phyloP scores from a whole-genome alignment of 2,329 filamentous ascomycete species.

The Tolypocladium tundrense region DNA sequence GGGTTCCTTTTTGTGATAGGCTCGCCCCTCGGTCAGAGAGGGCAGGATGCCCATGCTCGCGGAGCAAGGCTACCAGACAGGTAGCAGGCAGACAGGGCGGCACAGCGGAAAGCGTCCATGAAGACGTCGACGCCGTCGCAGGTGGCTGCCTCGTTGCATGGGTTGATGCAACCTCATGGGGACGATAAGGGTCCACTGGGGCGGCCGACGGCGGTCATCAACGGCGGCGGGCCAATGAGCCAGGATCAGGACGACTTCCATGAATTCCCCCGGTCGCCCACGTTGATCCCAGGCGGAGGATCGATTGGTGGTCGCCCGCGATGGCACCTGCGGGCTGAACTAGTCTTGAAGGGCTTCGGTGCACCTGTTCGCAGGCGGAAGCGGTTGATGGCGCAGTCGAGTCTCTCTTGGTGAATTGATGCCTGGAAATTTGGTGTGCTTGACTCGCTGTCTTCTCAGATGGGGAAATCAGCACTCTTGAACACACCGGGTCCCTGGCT shows the following conservation, averaged over 20 bases:
- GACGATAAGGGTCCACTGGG: neutral
- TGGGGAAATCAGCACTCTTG: neutral
- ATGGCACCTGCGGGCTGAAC: neutral
- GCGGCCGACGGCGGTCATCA: neutral
- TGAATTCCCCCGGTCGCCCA: neutral
- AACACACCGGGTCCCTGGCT: too few species aligned
- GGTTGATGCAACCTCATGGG: neutral
- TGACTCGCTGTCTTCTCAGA: too few species aligned
- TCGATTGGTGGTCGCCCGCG: slow-evolving; percentile 1
- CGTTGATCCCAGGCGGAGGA: slow-evolving; percentile 1
- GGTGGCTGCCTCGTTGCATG: neutral
- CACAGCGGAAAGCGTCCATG: neutral
- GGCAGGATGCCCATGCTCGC: neutral
- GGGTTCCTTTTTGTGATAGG: neutral
- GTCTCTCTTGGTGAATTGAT: neutral
- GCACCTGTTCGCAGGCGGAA: neutral
- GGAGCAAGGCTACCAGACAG: neutral
- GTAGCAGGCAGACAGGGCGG: neutral
- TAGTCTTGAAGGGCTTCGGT: neutral
- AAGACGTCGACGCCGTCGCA: neutral
- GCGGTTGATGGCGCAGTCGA: neutral
- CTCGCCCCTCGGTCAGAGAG: neutral
- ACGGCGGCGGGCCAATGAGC: neutral
- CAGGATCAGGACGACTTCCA: neutral
- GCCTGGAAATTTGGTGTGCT: neutral